Evolutionary conservation across 1,284 basidiomycete genomes (phyloP).

Genomic region (Cystobasidium sp.): DNA sequence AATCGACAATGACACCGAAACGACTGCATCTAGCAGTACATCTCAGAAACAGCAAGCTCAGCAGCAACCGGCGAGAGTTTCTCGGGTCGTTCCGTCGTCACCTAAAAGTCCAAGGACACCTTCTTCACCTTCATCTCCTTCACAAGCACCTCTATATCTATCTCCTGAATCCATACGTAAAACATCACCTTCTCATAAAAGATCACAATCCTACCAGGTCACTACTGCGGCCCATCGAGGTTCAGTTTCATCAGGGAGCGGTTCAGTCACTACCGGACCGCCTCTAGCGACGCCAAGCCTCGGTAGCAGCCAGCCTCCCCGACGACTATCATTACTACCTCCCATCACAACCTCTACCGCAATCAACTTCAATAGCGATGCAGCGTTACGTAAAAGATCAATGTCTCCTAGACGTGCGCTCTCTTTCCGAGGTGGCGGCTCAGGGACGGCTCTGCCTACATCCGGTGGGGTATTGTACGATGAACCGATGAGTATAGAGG

Average conservation of each 20-base stretch:
- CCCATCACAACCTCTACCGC: slow-evolving; percentile 13
- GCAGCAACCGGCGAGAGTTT: not conserved
- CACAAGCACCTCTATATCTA: not conserved
- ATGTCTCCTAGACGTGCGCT: slow-evolving; percentile 17
- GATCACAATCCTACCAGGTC: slow-evolving; percentile 21
- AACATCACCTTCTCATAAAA: slow-evolving; percentile 23
- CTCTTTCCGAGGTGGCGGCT: slow-evolving; percentile 25
- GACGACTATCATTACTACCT: slow-evolving; percentile 29
- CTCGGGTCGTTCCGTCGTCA: not conserved
- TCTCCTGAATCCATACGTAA: slow-evolving; percentile 14
- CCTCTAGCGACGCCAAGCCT: not conserved
- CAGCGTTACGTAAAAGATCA: slow-evolving; percentile 25
- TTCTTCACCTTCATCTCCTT: not conserved
- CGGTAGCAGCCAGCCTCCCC: slow-evolving; percentile 11
- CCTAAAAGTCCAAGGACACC: slow-evolving; percentile 14
- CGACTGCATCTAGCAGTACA: not conserved
- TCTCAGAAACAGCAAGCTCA: not conserved
- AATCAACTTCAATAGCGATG: not conserved
- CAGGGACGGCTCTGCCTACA: slow-evolving; percentile 18
- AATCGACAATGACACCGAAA: too few relatives aligned
- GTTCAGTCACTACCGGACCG: not conserved
- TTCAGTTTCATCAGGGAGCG: not conserved
- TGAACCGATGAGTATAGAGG: slow-evolving; percentile 27
- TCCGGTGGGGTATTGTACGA: slow-evolving; percentile 20
- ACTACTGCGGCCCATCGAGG: not conserved